Percentiles rank a stretch among this genome's conserved stretches.
phyloP scores from a whole-genome alignment of 768 basidiomycete species.

The Rhodocollybia butyracea region DNA sequence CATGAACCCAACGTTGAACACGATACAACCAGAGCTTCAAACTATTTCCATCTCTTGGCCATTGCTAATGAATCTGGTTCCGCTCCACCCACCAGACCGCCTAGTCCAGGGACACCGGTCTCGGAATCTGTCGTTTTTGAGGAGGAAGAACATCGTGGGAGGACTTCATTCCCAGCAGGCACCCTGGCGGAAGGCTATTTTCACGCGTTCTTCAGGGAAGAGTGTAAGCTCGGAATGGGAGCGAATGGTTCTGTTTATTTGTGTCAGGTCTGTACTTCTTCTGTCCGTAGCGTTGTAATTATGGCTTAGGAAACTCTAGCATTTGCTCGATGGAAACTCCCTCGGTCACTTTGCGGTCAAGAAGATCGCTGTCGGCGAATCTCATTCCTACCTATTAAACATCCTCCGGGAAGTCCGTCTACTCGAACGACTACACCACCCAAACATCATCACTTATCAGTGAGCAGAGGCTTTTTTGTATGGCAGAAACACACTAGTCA shows the following conservation, averaged over 20 bases:
- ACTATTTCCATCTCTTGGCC: conserved; percentile 80
- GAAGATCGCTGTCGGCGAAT: conserved; percentile 93
- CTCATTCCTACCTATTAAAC: conserved; percentile 78
- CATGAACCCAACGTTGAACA: background rate
- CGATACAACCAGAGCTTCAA: conserved; percentile 24
- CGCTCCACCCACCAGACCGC: background rate
- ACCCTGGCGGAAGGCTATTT: conserved; percentile 92
- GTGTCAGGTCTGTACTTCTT: conserved; percentile 59
- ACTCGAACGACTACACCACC: conserved; percentile 83
- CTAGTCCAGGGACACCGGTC: background rate
- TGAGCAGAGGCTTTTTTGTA: conserved; percentile 20
- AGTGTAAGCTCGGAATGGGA: conserved; percentile 88
- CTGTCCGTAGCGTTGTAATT: background rate
- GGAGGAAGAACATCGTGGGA: conserved; percentile 12
- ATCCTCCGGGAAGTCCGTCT: conserved; percentile 87
- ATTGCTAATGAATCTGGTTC: conserved; percentile 60
- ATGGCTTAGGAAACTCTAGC: too few species aligned
- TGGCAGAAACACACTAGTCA: background rate
- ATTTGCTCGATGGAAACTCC: conserved; percentile 62
- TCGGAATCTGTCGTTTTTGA: background rate
- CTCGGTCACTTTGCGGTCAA: conserved; percentile 93
- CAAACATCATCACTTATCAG: conserved; percentile 94
- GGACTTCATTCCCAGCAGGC: conserved; percentile 56
- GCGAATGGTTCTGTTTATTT: conserved; percentile 90
- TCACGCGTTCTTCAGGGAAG: conserved; percentile 88